Base-by-base conservation (phyloP, 2,329 filamentous ascomycete species). In the Penicillium psychrosexuale region DNA sequence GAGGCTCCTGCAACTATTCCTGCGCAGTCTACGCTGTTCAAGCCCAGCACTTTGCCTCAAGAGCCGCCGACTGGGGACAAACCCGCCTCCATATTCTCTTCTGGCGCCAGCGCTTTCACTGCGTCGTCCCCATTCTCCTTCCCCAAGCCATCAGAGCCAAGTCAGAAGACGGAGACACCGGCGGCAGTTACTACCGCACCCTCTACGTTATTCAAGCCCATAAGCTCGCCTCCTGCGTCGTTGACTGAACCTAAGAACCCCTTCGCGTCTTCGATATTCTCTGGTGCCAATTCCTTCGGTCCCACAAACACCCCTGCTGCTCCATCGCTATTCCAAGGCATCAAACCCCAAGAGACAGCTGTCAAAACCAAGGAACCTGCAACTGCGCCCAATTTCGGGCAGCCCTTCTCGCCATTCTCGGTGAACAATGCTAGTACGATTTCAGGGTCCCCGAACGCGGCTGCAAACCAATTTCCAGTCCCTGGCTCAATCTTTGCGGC, bases 51-150 rank as follows among this genome's bases (percentile, higher is more conserved):
- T 4, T 27, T 44, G 1, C 24, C 39, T n/a, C 17, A 27, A 3
- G 40, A 11, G 15, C 5, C 33, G 5, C 28, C 38, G 19, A 28
- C 17, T n/a, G 28, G 12, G 33, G 19, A 34, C 5, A 42, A 42
- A 9, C 39, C 30, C 12, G 19, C 38, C 30, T 28, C 31, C 13
- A 28, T 13, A n/a, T 12, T 36, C 7, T 27, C 51, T 28, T 19
- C 34, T 9, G 13, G 11, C 11, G 9, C 49, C 5, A 13, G 22
- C 6, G 5, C 33, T 15, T 48, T 47, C 22, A 15, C 45, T 44
- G 6, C 47, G 5, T 13, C 55, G 8, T 54, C 53, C 9, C 34
- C 31, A 2, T 56, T 53, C 31, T 15, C 47, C 4, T 50, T 55
- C 34, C 15, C 55, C 1, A 55, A 59, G 9, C 34, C 48, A n/a